Base-by-base conservation (phyloP, 1,139 yeast species). In the Candida tunisiensis region DNA sequence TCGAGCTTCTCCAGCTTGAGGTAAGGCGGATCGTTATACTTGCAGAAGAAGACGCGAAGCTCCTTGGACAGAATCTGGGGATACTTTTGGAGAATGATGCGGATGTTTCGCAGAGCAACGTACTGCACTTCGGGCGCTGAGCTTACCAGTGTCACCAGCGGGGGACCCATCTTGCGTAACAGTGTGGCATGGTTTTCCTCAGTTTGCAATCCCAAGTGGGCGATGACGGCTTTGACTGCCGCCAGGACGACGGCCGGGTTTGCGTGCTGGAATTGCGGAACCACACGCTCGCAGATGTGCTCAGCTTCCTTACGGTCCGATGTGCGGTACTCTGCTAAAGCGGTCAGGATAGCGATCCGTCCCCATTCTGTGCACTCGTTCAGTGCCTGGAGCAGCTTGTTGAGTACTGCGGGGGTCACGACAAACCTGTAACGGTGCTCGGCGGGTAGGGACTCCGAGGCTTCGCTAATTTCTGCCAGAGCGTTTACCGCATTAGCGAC, bases 321-420 rank as follows among this genome's bases (percentile, higher is more conserved):
- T 3, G 66, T 53, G 7, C 34, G 29, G 48, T 75, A 88, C 27
- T 77, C 85, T 7, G 82, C 63, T 38, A 91, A 56, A 1, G 94
- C 83, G 2, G 80, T 69, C 37, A 91, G 61, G 26, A 91, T 79
- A 2, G 95, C 73, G 38, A 88, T 78, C 45, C 98, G 68, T 5
- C 98, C 98, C 99, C 99, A 91, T 55, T 91, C 99, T 1, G 96
- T 85, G 54, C 96, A 88, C 54, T 91, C 99, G 51, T 85, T 85
- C 38, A 91, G 62, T 16, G 94, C 93, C 39, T 72, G 62, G 34
- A 91, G 60, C 34, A 88, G 63, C 47, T 66, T 74, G 38, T 69
- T 69, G 31, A 78, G 60, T 27, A 70, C 59, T 16, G 56, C 58
- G 35, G 55, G 33, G 36, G 60, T 41, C 51, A 59, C 41, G 45